phyloP scores from a whole-genome alignment of 345 rosid species.

The Carallia brachiata region DNA sequence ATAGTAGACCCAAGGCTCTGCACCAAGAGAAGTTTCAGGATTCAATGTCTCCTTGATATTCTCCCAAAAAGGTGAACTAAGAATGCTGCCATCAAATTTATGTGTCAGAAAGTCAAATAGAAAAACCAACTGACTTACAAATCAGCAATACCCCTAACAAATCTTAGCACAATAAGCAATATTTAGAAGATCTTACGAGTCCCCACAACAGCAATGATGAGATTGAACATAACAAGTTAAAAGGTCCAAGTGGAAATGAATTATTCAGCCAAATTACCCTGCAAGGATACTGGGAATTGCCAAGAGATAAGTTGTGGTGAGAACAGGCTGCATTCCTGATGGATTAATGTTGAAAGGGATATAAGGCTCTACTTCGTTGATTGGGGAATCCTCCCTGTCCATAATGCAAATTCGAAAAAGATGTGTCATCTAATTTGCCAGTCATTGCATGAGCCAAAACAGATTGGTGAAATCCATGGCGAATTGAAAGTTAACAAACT shows the following conservation, averaged over 20 bases:
- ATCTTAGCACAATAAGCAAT: background rate
- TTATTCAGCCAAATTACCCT: slow-evolving; percentile 41
- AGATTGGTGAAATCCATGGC: background rate
- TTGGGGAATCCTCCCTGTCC: slow-evolving; percentile 80
- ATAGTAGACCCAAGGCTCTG: slow-evolving; percentile 90
- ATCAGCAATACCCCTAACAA: background rate
- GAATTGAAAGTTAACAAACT: too few species aligned
- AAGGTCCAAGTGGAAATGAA: too few species aligned
- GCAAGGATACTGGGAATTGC: slow-evolving; percentile 93
- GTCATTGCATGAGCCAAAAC: background rate
- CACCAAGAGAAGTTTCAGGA: slow-evolving; percentile 82
- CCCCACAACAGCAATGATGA: background rate
- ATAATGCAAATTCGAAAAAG: slow-evolving; percentile 24
- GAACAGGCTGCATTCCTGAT: slow-evolving; percentile 97
- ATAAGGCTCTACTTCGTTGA: slow-evolving; percentile 93
- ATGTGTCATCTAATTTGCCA: slow-evolving; percentile 14
- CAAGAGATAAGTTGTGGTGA: slow-evolving; percentile 81
- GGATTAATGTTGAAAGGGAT: slow-evolving; percentile 95
- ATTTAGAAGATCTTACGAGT: slow-evolving; percentile 1
- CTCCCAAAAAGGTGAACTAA: slow-evolving; percentile 77
- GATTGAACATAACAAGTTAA: background rate
- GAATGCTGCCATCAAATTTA: slow-evolving; percentile 49
- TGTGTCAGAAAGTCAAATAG: slow-evolving; percentile 28
- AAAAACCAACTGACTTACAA: background rate
- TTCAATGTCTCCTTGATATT: slow-evolving; percentile 77